Percentiles rank a stretch among this genome's conserved stretches.
phyloP scores from a whole-genome alignment of 2,329 filamentous ascomycete genomes.

The Pestalotiopsis sp. region DNA sequence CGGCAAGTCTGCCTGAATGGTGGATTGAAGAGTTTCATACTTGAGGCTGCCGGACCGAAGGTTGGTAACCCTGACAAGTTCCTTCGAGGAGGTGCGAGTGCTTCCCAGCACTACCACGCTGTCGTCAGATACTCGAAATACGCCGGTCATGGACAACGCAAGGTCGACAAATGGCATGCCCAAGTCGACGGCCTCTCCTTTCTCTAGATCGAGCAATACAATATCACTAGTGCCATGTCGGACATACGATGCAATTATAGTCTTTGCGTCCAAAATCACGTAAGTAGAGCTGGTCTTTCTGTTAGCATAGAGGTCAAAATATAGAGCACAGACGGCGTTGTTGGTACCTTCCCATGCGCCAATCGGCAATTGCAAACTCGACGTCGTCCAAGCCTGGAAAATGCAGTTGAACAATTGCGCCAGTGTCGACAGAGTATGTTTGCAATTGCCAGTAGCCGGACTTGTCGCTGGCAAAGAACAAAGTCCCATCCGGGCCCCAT shows the following conservation, averaged over 20 bases:
- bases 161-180: neutral
- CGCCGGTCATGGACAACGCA: neutral
- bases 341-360: neutral
- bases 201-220: neutral
- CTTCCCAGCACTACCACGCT: neutral
- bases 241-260: neutral
- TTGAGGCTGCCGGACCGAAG: neutral
- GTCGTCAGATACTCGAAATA: neutral
- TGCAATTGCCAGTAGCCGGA: neutral
- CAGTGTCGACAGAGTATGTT: neutral
- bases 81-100: neutral
- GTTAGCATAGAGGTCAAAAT: neutral
- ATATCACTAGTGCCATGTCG: neutral
- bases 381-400: neutral
- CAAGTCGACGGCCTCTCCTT: neutral
- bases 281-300: neutral
- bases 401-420: neutral
- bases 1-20: neutral
- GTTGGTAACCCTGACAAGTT: neutral
- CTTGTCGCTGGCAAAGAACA: neutral
- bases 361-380: neutral
- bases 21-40: neutral
- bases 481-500: neutral
- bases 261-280: neutral
- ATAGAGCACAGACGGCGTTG: neutral